A percentile compares a stretch with the other conserved stretches of the same genome.
These are phyloP conservation scores for Coemansia sp. DNA, from an alignment of 192 early-diverging fungal genomes.

Conservation along the genomic window DNA sequence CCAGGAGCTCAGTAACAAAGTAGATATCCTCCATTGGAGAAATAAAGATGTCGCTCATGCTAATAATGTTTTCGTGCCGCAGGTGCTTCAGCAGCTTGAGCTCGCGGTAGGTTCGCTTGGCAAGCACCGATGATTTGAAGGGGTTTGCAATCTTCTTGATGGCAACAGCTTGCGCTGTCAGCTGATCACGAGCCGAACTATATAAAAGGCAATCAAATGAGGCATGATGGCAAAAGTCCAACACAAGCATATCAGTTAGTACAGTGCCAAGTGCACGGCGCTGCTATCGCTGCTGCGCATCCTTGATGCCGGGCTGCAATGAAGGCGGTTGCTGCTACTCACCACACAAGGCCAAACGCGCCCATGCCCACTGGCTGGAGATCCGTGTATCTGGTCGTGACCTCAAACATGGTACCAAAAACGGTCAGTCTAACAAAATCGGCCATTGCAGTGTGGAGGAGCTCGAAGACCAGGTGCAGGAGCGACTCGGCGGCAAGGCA, in stretches of 20 bases:
- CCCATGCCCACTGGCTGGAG: constrained; percentile 95
- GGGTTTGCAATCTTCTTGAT: constrained; percentile 98
- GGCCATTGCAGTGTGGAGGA: constrained; percentile 47
- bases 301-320: too few relatives aligned
- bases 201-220: too few relatives aligned
- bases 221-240: too few relatives aligned
- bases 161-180: constrained; percentile 77
- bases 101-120: constrained; percentile 94
- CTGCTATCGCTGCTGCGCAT: too few relatives aligned
- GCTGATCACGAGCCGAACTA: constrained; percentile 87
- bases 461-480: too few relatives aligned
- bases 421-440: constrained; percentile 73
- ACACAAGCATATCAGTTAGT: background rate
- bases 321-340: constrained; percentile 16
- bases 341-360: constrained; percentile 97
- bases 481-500: background rate
- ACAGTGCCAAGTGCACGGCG: too few relatives aligned
- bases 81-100: constrained; percentile 89
- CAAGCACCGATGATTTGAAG: constrained; percentile 85
- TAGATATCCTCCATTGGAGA: constrained; percentile 93
- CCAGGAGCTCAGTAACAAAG: constrained; percentile 94
- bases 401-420: constrained; percentile 80
- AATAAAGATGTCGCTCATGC: constrained; percentile 89
- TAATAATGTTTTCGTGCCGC: constrained; percentile 94
- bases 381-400: constrained; percentile 83